Percentiles rank a stretch among this genome's conserved stretches.
These are phyloP conservation scores for Fusarium continuum DNA, from an alignment of 2,329 filamentous ascomycete species.

Conservation along the genomic window DNA sequence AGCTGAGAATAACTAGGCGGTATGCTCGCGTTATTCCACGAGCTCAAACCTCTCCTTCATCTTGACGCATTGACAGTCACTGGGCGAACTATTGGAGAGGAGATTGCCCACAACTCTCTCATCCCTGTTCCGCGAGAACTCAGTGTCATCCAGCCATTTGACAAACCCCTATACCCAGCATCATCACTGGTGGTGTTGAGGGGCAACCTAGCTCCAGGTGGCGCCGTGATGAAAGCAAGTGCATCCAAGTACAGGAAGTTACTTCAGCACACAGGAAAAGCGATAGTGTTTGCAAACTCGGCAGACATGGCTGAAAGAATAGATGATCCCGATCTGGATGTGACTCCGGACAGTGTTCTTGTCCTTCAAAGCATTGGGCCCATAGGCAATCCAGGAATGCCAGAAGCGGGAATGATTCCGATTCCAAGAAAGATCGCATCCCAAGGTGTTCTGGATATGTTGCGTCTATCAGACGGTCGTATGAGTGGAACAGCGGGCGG, in stretches of 20 bases:
- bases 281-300: conserved; percentile 76
- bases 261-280: conserved; percentile 56
- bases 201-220: conserved; percentile 84
- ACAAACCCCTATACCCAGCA: conserved; percentile 71
- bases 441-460: conserved; percentile 79
- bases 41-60: conserved; percentile 79
- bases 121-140: conserved; percentile 55
- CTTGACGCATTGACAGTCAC: conserved; percentile 84
- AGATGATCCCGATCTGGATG: conserved; percentile 67
- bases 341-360: conserved; percentile 69
- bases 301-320: conserved; percentile 77
- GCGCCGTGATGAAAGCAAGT: conserved; percentile 90
- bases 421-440: conserved; percentile 81
- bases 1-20: conserved; percentile 63
- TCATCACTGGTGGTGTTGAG: conserved; percentile 84
- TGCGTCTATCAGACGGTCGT: conserved; percentile 85
- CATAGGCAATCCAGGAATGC: conserved; percentile 92
- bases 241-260: conserved; percentile 77
- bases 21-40: conserved; percentile 81
- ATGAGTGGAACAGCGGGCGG: conserved; percentile 90
- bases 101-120: conserved; percentile 74
- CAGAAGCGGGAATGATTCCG: conserved; percentile 74
- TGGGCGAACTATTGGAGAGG: conserved; percentile 82
- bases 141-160: conserved; percentile 71
- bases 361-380: conserved; percentile 90